Evolutionary conservation across 225 moss, liverwort and hornwort species (phyloP).

Genomic region (Physcomitrellopsis africana): DNA sequence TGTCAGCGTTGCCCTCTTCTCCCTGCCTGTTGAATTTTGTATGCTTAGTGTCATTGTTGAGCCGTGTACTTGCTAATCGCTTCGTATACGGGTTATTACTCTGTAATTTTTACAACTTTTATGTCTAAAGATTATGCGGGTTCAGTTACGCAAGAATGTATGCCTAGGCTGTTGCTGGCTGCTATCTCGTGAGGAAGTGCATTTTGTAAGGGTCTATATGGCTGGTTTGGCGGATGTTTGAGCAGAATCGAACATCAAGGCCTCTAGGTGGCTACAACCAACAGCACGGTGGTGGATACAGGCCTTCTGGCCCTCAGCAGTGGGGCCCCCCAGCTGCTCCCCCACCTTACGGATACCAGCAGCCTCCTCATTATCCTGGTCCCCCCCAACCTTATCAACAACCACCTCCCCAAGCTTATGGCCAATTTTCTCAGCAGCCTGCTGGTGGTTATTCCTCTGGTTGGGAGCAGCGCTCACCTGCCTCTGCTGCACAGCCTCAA

Average conservation of each 20-base stretch:
- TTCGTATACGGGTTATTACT: constrained; percentile 22
- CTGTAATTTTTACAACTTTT: constrained; percentile 25
- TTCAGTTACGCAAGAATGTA: neutral
- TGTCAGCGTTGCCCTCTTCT: constrained; percentile 34
- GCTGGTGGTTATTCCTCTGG: constrained; percentile 83
- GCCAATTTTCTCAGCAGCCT: constrained; percentile 86
- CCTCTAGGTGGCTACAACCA: constrained; percentile 84
- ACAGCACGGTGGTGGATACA: constrained; percentile 81
- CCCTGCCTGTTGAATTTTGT: constrained; percentile 34
- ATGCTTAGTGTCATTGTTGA: constrained; percentile 50
- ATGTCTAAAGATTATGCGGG: constrained; percentile 12
- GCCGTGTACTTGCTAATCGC: constrained; percentile 29
- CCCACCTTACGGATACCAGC: constrained; percentile 94
- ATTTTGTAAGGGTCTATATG: constrained; percentile 52
- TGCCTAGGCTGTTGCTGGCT: constrained; percentile 23
- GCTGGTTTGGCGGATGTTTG: constrained; percentile 51
- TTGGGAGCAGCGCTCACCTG: constrained; percentile 95
- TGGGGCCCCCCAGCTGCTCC: constrained; percentile 96
- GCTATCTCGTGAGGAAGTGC: constrained; percentile 16
- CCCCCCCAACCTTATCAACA: constrained; percentile 87
- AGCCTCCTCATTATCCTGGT: constrained; percentile 85
- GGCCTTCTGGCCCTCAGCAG: constrained; percentile 89
- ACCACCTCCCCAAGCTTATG: constrained; percentile 87
- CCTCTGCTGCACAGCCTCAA: constrained; percentile 94
- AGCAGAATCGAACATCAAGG: constrained; percentile 90